Base-by-base conservation (phyloP, 2,329 filamentous ascomycete species). In the Epichloe elymi region DNA sequence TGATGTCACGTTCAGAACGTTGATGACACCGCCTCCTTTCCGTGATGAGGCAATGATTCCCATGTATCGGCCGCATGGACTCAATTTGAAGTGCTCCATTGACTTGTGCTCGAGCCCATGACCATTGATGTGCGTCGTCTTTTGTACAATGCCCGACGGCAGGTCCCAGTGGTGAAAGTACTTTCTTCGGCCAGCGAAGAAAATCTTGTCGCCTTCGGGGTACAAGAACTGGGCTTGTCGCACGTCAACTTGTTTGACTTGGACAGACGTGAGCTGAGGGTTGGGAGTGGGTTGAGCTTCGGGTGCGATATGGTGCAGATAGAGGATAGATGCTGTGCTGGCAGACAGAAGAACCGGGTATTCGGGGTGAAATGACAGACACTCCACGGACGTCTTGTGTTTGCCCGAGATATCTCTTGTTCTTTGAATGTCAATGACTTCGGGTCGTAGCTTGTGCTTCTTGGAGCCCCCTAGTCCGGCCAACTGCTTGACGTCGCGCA, bases 81-180 rank as follows among this genome's bases (percentile, higher is more conserved):
- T 94, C 26, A 94, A 71, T 59, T 85, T 86, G 74, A 98, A 95
- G 33, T 76, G 76, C 67, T 97, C 93, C 88, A 96, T 96, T 40
- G 80, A 85, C 60, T 83, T 85, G 66, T 96, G 90, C 67, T 95
- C 88, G 51, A 86, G 77, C 57, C 83, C 74, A 58, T 89, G 84
- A 55, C 89, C 80, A 62, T 85, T 79, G 53, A 93, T 72, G 63
- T 85, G 75, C 58, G 80, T 82, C 43, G 95, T 79, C 68, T 95
- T 95, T 61, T 91, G 85, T 46, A 98, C 82, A 12, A 75, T 73
- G 42, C 93, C 93, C 0, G 85, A 83, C 42, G 84, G 74, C 23
- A 98, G 76, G 61, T 97, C 84, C 93, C 93, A 98, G 57, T 85
- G 83, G 69, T 97, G 93, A 68, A 97, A 96, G 72, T 89, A 97